phyloP scores from a whole-genome alignment of 75 land plant genomes.

The Sequoiadendron giganteum region DNA sequence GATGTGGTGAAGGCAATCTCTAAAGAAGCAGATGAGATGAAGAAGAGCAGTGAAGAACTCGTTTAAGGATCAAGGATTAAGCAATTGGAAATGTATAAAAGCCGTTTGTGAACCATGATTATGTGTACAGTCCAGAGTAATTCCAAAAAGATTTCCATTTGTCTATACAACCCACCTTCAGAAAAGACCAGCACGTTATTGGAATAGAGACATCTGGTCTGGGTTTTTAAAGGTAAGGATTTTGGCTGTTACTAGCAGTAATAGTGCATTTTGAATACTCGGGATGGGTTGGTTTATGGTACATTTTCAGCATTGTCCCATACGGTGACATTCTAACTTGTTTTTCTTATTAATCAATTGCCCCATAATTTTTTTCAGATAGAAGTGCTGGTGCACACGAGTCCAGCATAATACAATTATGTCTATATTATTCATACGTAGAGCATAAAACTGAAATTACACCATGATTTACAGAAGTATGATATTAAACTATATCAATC shows the following conservation, averaged over 20 bases:
- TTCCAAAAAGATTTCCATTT: not conserved
- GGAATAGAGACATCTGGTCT: not conserved
- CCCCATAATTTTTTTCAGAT: not conserved
- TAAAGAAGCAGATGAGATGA: slow-evolving; percentile 31
- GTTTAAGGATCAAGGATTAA: not conserved
- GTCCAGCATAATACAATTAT: not conserved
- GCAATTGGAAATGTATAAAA: not conserved
- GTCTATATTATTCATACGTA: not conserved
- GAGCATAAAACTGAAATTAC: too few relatives aligned
- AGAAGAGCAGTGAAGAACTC: not conserved
- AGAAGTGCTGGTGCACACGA: not conserved
- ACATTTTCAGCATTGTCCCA: not conserved
- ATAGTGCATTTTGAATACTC: not conserved
- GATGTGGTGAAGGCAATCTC: slow-evolving; percentile 52
- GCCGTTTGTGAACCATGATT: not conserved
- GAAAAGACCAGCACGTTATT: not conserved
- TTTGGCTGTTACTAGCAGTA: not conserved
- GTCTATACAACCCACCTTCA: not conserved
- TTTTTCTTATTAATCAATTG: not conserved
- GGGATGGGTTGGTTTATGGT: not conserved
- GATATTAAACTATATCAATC: too few relatives aligned
- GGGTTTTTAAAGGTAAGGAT: not conserved
- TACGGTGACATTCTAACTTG: not conserved
- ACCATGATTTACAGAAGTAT: too few relatives aligned
- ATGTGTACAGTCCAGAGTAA: not conserved